Evolutionary conservation across 2,329 filamentous ascomycete genomes (phyloP).

Genomic region (Trichoderma atroviride): DNA sequence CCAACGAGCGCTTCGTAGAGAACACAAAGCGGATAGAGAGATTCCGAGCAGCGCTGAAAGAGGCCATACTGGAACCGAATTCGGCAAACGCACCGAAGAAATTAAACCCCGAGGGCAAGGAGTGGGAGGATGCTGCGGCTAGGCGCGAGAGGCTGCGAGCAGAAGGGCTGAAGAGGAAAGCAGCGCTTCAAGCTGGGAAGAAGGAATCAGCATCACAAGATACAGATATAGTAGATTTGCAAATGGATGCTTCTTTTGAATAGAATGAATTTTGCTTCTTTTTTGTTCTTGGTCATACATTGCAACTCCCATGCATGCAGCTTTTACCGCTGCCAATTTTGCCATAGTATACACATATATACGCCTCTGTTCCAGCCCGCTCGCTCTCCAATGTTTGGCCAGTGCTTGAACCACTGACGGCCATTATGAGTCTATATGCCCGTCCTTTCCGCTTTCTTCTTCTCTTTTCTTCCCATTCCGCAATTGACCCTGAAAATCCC

Average conservation of each 20-base stretch:
- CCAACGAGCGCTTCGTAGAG: slow-evolving; percentile 73
- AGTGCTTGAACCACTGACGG: not conserved
- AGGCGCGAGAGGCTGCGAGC: slow-evolving; percentile 59
- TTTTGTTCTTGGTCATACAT: slow-evolving; percentile 30
- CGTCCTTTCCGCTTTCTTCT: not conserved
- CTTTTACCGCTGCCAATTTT: slow-evolving; percentile 37
- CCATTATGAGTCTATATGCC: slow-evolving; percentile 11
- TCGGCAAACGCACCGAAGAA: slow-evolving; percentile 28
- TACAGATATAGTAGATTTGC: slow-evolving; percentile 30
- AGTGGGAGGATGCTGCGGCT: slow-evolving; percentile 58
- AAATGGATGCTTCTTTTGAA: slow-evolving; percentile 16
- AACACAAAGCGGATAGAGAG: slow-evolving; percentile 69
- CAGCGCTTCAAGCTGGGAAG: slow-evolving; percentile 41
- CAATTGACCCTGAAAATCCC: not conserved
- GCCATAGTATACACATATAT: slow-evolving; percentile 39
- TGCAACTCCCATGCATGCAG: slow-evolving; percentile 35
- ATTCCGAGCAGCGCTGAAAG: slow-evolving; percentile 58
- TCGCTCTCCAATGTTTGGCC: slow-evolving; percentile 24
- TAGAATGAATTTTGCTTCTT: not conserved
- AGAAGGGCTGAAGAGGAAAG: slow-evolving; percentile 59
- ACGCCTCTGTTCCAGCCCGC: slow-evolving; percentile 26
- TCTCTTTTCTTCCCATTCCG: not conserved
- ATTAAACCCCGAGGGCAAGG: slow-evolving; percentile 41
- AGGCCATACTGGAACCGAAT: slow-evolving; percentile 36
- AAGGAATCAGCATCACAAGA: slow-evolving; percentile 20